These are phyloP conservation scores for Tylopilus cervinicoccineus DNA, from an alignment of 768 basidiomycete species.

Conservation along the genomic window DNA sequence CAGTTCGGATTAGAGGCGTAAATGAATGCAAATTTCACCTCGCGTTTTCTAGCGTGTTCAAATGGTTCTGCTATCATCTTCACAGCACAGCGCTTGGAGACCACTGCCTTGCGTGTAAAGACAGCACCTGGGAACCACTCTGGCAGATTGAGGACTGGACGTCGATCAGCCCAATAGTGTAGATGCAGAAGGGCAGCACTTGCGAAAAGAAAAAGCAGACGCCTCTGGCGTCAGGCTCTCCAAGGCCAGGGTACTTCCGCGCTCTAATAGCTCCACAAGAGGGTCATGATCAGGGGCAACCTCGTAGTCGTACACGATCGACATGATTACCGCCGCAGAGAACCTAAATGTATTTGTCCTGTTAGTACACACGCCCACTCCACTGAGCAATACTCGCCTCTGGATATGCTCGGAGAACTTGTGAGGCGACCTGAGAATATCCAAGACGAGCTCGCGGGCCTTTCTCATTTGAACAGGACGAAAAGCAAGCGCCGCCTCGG, in stretches of 20 bases:
- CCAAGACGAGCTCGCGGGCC: constrained; percentile 15
- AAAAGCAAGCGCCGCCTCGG: constrained; percentile 12
- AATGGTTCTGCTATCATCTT: constrained; percentile 17
- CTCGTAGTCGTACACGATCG: constrained; percentile 38
- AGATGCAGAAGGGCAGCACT: neutral
- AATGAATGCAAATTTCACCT: constrained; percentile 2
- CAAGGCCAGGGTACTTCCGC: constrained; percentile 22
- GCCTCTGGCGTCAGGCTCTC: constrained; percentile 13
- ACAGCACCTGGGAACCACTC: constrained; percentile 21
- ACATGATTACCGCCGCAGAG: constrained; percentile 35
- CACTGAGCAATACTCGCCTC: neutral
- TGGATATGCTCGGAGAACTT: constrained; percentile 6
- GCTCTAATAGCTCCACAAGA: constrained; percentile 36
- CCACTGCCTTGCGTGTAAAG: constrained; percentile 25
- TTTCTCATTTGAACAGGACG: constrained; percentile 19
- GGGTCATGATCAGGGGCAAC: constrained; percentile 34
- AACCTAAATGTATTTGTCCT: constrained; percentile 16
- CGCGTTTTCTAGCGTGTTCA: constrained; percentile 9
- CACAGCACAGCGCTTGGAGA: constrained; percentile 2
- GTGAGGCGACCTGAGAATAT: constrained; percentile 10
- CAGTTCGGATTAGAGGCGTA: neutral
- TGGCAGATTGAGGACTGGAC: constrained; percentile 21
- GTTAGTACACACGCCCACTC: neutral
- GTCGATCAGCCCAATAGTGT: neutral
- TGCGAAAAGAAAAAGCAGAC: constrained; percentile 22